Conservation (phyloP, 768 basidiomycete genomes). For the Lactifluus echinatus region DNA sequence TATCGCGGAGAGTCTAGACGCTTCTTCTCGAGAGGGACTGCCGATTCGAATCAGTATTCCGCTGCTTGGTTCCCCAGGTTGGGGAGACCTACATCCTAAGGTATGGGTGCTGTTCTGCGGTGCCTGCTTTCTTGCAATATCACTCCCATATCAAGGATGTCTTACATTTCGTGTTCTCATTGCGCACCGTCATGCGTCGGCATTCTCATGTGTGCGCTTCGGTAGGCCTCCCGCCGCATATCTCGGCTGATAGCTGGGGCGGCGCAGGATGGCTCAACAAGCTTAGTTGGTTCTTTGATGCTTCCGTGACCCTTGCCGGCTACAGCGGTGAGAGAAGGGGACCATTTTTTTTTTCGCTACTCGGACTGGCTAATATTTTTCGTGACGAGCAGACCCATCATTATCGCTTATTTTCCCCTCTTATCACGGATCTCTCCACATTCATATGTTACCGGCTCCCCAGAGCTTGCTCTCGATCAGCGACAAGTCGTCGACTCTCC, state of each 20-base stretch:
- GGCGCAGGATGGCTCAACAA: conserved; percentile 68
- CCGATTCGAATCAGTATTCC: conserved; percentile 20
- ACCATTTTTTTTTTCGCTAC: neutral
- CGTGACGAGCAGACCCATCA: conserved; percentile 59
- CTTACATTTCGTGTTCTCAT: conserved; percentile 58
- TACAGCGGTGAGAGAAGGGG: conserved; percentile 57
- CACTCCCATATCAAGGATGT: conserved; percentile 42
- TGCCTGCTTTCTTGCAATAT: neutral
- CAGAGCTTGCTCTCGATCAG: conserved; percentile 70
- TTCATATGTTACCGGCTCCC: conserved; percentile 68
- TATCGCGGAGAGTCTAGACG: conserved; percentile 8
- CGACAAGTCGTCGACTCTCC: conserved; percentile 73
- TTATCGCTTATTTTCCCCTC: conserved; percentile 66
- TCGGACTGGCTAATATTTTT: neutral
- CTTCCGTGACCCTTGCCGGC: conserved; percentile 60
- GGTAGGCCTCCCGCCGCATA: conserved; percentile 54
- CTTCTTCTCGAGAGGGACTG: conserved; percentile 13
- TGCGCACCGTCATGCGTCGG: conserved; percentile 52
- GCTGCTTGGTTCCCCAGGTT: conserved; percentile 35
- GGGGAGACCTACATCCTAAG: conserved; percentile 54
- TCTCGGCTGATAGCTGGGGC: conserved; percentile 50
- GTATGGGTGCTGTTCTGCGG: conserved; percentile 33
- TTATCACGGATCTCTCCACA: conserved; percentile 77
- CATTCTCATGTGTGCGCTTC: conserved; percentile 57
- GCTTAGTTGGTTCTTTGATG: conserved; percentile 74